These are phyloP conservation scores for Diaporthe sp. DNA, from an alignment of 2,329 filamentous ascomycete genomes.

Conservation along the genomic window DNA sequence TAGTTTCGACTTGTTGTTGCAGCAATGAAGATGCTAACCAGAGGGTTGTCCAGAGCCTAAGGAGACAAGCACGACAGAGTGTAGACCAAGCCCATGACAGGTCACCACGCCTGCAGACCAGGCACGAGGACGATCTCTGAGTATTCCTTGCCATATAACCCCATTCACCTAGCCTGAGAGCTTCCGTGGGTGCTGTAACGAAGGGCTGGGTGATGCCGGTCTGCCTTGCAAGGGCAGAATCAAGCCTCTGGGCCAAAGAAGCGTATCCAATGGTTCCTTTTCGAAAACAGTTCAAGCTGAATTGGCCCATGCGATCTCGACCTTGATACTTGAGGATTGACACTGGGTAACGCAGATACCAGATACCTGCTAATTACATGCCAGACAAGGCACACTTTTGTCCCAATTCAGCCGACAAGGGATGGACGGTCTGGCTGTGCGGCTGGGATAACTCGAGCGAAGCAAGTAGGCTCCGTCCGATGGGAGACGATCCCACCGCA, in stretches of 20 bases:
- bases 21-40: neutral
- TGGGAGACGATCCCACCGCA: neutral
- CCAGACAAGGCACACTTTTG: neutral
- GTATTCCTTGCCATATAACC: neutral
- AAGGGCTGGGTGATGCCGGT: neutral
- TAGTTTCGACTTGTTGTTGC: neutral
- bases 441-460: neutral
- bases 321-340: too few relatives aligned
- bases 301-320: neutral
- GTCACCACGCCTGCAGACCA: neutral
- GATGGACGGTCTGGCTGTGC: neutral
- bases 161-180: neutral
- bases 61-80: rapidly evolving
- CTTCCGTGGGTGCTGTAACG: neutral
- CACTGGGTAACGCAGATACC: neutral
- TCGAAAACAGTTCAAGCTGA: neutral
- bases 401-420: too few relatives aligned
- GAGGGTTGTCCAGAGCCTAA: neutral
- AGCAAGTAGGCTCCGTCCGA: neutral
- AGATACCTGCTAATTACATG: neutral
- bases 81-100: neutral
- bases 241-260: neutral
- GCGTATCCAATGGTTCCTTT: neutral
- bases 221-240: neutral
- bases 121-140: neutral